Evolutionary conservation across 306 rosid species (phyloP).

Genomic region (Trifolium dubium): DNA sequence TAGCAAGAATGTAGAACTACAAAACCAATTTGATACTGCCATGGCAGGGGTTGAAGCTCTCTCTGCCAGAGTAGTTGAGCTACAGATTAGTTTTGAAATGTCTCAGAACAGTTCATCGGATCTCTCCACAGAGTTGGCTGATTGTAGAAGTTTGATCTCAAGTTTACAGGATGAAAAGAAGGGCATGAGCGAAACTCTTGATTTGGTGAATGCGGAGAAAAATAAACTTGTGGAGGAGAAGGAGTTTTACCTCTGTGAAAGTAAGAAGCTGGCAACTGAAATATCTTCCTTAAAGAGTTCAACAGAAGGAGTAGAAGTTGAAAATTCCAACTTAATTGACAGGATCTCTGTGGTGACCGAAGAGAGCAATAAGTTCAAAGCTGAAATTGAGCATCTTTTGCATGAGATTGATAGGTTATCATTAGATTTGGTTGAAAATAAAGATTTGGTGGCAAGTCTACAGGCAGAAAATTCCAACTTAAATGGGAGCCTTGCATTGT

Average conservation of each 20-base stretch:
- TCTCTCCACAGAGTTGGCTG: conserved; percentile 66
- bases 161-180: conserved; percentile 69
- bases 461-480: conserved; percentile 60
- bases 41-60: conserved; percentile 63
- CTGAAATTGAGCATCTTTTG: conserved; percentile 55
- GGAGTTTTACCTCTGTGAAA: conserved; percentile 56
- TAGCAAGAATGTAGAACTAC: conserved; percentile 60
- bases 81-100: conserved; percentile 61
- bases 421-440: conserved; percentile 56
- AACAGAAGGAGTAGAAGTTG: conserved; percentile 57
- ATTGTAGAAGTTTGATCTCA: conserved; percentile 64
- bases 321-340: conserved; percentile 59
- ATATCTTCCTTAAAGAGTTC: conserved; percentile 52
- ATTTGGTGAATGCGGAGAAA: conserved; percentile 55
- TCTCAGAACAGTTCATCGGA: conserved; percentile 59
- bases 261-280: conserved; percentile 65
- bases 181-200: conserved; percentile 54
- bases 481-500: conserved; percentile 59
- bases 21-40: conserved; percentile 52
- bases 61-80: conserved; percentile 60
- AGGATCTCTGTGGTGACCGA: conserved; percentile 59
- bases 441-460: conserved; percentile 55
- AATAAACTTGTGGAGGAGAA: conserved; percentile 59
- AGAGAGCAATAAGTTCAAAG: conserved; percentile 56
- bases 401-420: conserved; percentile 61